Evolutionary conservation across 78 protist species (phyloP).

Genomic region (Dictyostelium citrinum): DNA sequence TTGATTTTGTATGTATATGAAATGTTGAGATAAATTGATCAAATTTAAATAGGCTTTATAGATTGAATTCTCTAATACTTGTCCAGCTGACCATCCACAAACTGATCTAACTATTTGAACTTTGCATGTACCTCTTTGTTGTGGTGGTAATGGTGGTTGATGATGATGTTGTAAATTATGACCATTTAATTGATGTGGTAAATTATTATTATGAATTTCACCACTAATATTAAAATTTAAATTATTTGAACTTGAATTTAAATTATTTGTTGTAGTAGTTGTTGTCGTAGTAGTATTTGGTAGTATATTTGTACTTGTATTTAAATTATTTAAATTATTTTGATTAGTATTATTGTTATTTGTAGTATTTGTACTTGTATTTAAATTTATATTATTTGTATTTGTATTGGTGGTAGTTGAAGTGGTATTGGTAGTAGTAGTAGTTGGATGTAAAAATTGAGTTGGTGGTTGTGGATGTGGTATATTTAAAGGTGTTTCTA

Average conservation of each 20-base stretch:
- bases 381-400: too few relatives aligned
- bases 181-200: not conserved
- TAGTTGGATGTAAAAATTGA: not conserved
- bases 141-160: conserved; percentile 19
- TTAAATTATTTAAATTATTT: not conserved
- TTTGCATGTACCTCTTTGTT: conserved; percentile 17
- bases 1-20: conserved; percentile 80
- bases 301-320: not conserved
- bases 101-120: conserved; percentile 75
- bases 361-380: not conserved
- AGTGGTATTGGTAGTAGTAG: not conserved
- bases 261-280: too few relatives aligned
- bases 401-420: too few relatives aligned
- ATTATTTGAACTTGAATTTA: not conserved
- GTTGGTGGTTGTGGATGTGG: not conserved
- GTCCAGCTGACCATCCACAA: conserved; percentile 82
- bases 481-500: conserved; percentile 1
- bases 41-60: conserved; percentile 71
- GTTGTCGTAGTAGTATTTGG: not conserved
- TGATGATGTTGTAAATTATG: not conserved
- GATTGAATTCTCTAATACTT: conserved; percentile 66
- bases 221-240: not conserved
- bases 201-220: not conserved
- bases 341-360: not conserved
- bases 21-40: conserved; percentile 70